These are phyloP conservation scores for Arabidopsis hybrid DNA, from an alignment of 441 rosid species.

Conservation along the genomic window DNA sequence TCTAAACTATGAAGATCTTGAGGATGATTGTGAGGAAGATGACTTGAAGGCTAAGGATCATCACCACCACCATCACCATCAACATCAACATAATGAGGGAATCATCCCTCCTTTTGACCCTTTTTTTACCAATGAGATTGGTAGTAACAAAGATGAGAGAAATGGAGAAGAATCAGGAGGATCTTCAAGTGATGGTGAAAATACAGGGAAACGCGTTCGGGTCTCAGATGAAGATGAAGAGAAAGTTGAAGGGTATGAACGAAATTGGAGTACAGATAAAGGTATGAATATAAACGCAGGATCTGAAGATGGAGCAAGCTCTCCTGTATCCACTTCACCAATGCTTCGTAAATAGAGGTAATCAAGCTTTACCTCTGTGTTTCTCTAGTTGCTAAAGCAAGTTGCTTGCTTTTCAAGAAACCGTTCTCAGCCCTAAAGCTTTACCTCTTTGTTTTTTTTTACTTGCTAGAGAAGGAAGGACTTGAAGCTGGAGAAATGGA, in stretches of 20 bases:
- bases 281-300: slow-evolving; percentile 42
- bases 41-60: slow-evolving; percentile 50
- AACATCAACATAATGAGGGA: slow-evolving; percentile 36
- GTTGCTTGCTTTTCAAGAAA: slow-evolving; percentile 41
- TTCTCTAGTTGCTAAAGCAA: slow-evolving; percentile 24
- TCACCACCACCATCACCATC: slow-evolving; percentile 16
- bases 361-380: background rate
- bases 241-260: slow-evolving; percentile 35
- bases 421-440: slow-evolving; percentile 12
- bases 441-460: background rate
- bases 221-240: slow-evolving; percentile 30
- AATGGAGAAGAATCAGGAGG: slow-evolving; percentile 24
- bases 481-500: slow-evolving; percentile 43
- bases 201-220: slow-evolving; percentile 24
- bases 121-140: slow-evolving; percentile 48
- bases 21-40: slow-evolving; percentile 52
- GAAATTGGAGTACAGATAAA: slow-evolving; percentile 38
- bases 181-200: slow-evolving; percentile 30
- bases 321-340: slow-evolving; percentile 42
- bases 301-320: slow-evolving; percentile 45
- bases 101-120: slow-evolving; percentile 41
- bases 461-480: slow-evolving; percentile 34
- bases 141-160: slow-evolving; percentile 34
- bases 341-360: slow-evolving; percentile 55
- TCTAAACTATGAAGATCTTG: slow-evolving; percentile 71